A percentile compares a stretch with the other conserved stretches of the same genome.
Evolutionary conservation across 192 early-diverging fungal genomes (phyloP).

Genomic region (Gigaspora rosea): DNA sequence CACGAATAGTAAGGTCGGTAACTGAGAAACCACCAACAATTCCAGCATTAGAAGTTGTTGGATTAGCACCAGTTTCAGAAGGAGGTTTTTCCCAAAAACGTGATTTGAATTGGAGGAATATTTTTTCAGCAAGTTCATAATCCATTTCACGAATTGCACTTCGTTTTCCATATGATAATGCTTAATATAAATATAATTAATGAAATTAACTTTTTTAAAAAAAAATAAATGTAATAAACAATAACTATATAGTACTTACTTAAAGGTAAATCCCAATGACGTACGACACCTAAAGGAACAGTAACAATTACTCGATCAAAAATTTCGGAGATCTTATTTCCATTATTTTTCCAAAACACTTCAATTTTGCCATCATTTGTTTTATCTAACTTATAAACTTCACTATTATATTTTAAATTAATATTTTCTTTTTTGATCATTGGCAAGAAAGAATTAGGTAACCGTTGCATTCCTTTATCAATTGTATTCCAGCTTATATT

Average conservation of each 20-base stretch:
- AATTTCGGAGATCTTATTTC: background rate
- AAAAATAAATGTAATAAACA: background rate
- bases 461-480: slow-evolving; percentile 38
- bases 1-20: slow-evolving; percentile 28
- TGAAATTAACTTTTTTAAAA: background rate
- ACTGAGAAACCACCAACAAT: slow-evolving; percentile 35
- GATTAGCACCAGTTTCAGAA: background rate
- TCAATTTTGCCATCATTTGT: slow-evolving; percentile 23
- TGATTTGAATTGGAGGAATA: slow-evolving; percentile 32
- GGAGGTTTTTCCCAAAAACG: slow-evolving; percentile 41
- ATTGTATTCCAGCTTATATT: slow-evolving; percentile 26
- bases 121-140: slow-evolving; percentile 29
- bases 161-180: slow-evolving; percentile 4
- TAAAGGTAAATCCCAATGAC: slow-evolving; percentile 37
- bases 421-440: slow-evolving; percentile 13
- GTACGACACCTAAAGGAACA: slow-evolving; percentile 34
- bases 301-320: slow-evolving; percentile 41
- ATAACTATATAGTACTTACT: background rate
- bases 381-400: slow-evolving; percentile 29
- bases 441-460: slow-evolving; percentile 36
- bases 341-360: slow-evolving; percentile 32
- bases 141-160: slow-evolving; percentile 28
- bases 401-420: slow-evolving; percentile 25
- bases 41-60: background rate
- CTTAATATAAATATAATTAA: background rate